Percentiles rank a stretch among this genome's conserved stretches.
phyloP scores from a whole-genome alignment of 495 filamentous ascomycete species.

The Podospora fimiseda region DNA sequence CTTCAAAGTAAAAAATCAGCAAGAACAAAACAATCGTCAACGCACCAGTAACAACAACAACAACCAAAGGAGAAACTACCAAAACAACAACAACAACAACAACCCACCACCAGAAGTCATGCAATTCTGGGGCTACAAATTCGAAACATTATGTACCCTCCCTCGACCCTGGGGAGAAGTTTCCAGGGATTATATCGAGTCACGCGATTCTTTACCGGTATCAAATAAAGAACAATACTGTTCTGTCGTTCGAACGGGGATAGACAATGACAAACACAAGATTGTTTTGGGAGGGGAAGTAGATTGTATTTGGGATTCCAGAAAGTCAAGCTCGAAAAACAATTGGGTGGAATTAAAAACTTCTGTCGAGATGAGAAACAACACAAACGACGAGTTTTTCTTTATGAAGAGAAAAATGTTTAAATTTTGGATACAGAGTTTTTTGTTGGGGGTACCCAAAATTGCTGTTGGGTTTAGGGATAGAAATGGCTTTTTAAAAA shows the following conservation, averaged over 20 bases:
- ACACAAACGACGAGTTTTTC: conserved; percentile 57
- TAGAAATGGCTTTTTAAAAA: conserved; percentile 61
- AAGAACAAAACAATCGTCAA: conserved; percentile 58
- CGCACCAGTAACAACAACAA: too few relatives aligned
- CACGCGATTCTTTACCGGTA: conserved; percentile 60
- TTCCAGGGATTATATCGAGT: conserved; percentile 69
- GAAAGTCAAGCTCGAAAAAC: conserved; percentile 60
- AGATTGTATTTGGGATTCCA: conserved; percentile 83
- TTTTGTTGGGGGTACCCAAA: conserved; percentile 83
- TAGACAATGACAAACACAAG: conserved; percentile 52
- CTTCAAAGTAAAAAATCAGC: conserved; percentile 52
- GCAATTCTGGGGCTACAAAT: conserved; percentile 97
- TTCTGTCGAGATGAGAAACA: conserved; percentile 54
- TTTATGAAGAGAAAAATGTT: conserved; percentile 78
- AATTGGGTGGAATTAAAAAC: conserved; percentile 97
- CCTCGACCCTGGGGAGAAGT: conserved; percentile 64
- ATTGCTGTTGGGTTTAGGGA: conserved; percentile 87
- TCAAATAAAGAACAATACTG: conserved; percentile 91
- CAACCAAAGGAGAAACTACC: too few relatives aligned
- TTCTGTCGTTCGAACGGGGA: conserved; percentile 80
- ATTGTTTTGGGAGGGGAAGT: conserved; percentile 91
- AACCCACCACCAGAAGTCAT: too few relatives aligned
- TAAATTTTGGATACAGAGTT: conserved; percentile 95
- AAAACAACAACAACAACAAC: too few relatives aligned
- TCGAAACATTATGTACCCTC: conserved; percentile 77